Base-by-base conservation (phyloP, 1,139 yeast genomes). In the Hyphopichia fennica region DNA sequence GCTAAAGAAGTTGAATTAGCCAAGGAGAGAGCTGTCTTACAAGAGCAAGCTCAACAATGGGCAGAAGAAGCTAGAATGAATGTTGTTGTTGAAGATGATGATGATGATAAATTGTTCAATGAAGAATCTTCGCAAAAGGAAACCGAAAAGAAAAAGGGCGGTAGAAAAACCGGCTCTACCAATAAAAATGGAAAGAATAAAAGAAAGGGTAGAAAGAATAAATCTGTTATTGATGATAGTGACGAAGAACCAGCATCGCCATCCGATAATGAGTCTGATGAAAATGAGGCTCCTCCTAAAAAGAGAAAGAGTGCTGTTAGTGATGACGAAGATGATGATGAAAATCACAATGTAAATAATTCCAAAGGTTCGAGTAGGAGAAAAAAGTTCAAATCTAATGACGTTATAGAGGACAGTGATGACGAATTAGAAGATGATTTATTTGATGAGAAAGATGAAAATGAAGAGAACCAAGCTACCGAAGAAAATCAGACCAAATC, bases 11-110 rank as follows among this genome's bases (percentile, higher is more conserved):
- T 63, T 63, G 79, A 72, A 56, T 66, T 81, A 54, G 82, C 82
- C 25, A 81, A 77, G 52, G 95, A 89, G 59, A 81, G 91, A 58
- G 78, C 77, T 47, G 76, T 69, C 44, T 70, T 88, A 42, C 95
- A 87, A 58, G 89, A 84, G 51, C 93, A 88, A 58, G 95, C 96
- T 6, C 80, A 80, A 52, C 84, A 84, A 58, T 84, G 95, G 93
- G 87, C 86, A 31, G 85, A 81, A 57, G 79, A 78, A 51, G 69
- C 79, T 37, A 60, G 75, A 46, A 51, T 58, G 53, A 56, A 58
- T 37, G 58, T 64, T 18, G 57, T 57, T 7, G 72, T 54, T 9
- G 70, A 65, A 17, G 73, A 65, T 6, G 68, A 65, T 4, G 67
- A 63, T 19, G 69, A 69, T 36, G 67, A 64, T 29, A 52, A 55